These are phyloP conservation scores for Leucocoprinus leucothites DNA, from an alignment of 768 basidiomycete genomes.

Conservation along the genomic window DNA sequence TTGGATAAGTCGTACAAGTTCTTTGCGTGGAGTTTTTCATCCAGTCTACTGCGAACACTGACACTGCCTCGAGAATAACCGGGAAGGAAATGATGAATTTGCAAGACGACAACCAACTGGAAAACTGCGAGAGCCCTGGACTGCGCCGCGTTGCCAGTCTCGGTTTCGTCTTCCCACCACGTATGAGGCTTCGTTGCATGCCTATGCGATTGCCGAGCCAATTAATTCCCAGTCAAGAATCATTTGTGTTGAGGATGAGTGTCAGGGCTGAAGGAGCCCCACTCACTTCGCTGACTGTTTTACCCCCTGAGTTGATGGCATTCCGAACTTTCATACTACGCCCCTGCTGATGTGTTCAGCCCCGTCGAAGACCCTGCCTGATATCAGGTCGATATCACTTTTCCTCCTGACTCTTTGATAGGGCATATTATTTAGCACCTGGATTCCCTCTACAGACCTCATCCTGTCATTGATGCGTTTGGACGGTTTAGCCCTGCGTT, in stretches of 20 bases:
- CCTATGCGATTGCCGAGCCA: neutral
- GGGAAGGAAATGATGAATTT: too few species aligned
- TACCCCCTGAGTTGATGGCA: neutral
- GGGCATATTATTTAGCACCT: slow-evolving; percentile 6
- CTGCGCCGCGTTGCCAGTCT: neutral
- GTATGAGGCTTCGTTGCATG: neutral
- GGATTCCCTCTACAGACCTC: slow-evolving; percentile 9
- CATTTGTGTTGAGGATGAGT: slow-evolving; percentile 3
- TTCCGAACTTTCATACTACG: slow-evolving; percentile 4
- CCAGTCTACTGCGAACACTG: neutral
- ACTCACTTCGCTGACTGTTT: neutral
- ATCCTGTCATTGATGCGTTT: slow-evolving; percentile 25
- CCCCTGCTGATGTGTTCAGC: neutral
- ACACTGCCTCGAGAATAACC: too few species aligned
- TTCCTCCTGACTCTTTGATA: neutral
- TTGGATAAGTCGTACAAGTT: neutral
- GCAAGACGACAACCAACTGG: neutral
- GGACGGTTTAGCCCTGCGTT: slow-evolving; percentile 30
- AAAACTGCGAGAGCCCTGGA: neutral
- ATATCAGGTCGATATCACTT: neutral
- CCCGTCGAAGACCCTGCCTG: neutral
- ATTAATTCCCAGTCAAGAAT: neutral
- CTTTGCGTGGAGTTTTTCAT: neutral
- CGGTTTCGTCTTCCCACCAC: neutral
- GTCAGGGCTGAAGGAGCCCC: neutral